Evolutionary conservation across 345 rosid genomes (phyloP).

Genomic region (Citrus medica): DNA sequence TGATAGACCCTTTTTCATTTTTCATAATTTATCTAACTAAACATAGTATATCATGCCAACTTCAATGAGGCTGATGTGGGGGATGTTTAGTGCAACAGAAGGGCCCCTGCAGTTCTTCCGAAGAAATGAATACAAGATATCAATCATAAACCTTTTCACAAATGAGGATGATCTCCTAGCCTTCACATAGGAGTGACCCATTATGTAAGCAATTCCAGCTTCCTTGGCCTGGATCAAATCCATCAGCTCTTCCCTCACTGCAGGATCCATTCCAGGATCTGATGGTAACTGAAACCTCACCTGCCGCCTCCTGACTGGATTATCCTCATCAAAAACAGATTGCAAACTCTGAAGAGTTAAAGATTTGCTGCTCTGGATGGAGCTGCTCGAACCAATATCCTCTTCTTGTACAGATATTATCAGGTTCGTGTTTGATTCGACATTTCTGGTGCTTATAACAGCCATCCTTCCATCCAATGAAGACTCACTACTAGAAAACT

Average conservation of each 20-base stretch:
- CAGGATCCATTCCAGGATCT: constrained; percentile 60
- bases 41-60: constrained; percentile 96
- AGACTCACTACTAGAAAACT: constrained; percentile 47
- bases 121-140: constrained; percentile 83
- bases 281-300: constrained; percentile 62
- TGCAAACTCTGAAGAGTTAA: constrained; percentile 62
- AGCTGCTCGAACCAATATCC: constrained; percentile 29
- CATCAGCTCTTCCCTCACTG: constrained; percentile 75
- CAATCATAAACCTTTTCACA: constrained; percentile 69
- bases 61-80: constrained; percentile 91
- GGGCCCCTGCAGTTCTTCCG: constrained; percentile 96
- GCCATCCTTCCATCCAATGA: constrained; percentile 93
- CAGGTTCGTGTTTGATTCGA: constrained; percentile 49
- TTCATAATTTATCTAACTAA: constrained; percentile 14
- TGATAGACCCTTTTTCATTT: background rate
- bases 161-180: constrained; percentile 66
- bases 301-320: constrained; percentile 49
- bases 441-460: constrained; percentile 65
- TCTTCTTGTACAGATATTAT: constrained; percentile 57
- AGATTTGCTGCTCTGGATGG: constrained; percentile 74
- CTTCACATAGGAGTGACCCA: constrained; percentile 91
- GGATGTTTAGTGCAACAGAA: constrained; percentile 84
- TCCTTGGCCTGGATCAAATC: constrained; percentile 86
- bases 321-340: constrained; percentile 70
- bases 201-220: constrained; percentile 79